Base-by-base conservation (phyloP, 2,329 filamentous ascomycete genomes). In the Paramyrothecium sp. region DNA sequence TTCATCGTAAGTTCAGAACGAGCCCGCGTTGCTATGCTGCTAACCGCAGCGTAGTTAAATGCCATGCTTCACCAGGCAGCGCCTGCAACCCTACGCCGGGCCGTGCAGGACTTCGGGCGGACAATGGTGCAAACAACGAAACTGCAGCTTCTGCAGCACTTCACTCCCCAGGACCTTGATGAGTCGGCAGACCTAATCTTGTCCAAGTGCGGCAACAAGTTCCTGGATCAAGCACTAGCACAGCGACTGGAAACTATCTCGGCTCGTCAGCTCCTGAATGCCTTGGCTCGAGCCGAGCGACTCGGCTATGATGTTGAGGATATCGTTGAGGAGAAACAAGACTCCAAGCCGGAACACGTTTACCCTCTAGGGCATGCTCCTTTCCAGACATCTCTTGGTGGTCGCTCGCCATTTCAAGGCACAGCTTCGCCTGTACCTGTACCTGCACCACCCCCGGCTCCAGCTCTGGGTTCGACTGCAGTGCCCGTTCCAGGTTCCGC, bases 301-400 rank as follows among this genome's bases (percentile, higher is more conserved):
- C 75, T 86, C 0, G 84, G 84, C 2, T 86, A 86, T 56, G 78
- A 84, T 53, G 71, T 73, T 0, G 69, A 72, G 33, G 83, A 86
- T 55, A 72, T 82, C 3, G 70, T 83, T 13, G 75, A 79, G 33
- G 77, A 80, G 53, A 70, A 58, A 44, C 59, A 62, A 16, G 56
- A 63, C 41, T 62, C 64, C 13, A 54, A 26, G 33, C 23, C 26
- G 8, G 77, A 79, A 58, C 70, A 68, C 23, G 73, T 78, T 19
- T 73, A 78, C 21, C 72, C 74, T 2, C 69, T 70, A 7, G 26
- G 66, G 26, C 52, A 63, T 46, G 54, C 61, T 46, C 30, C 60
- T 23, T 26, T 61, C n/a, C 46, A 60, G 60, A 41, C 51, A 52
- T 16, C 34, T 17, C n/a, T 56, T 17, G 7, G 16, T 44, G 49